phyloP scores from a whole-genome alignment of 2,329 filamentous ascomycete species.

The Pseudogymnoascus sp. region DNA sequence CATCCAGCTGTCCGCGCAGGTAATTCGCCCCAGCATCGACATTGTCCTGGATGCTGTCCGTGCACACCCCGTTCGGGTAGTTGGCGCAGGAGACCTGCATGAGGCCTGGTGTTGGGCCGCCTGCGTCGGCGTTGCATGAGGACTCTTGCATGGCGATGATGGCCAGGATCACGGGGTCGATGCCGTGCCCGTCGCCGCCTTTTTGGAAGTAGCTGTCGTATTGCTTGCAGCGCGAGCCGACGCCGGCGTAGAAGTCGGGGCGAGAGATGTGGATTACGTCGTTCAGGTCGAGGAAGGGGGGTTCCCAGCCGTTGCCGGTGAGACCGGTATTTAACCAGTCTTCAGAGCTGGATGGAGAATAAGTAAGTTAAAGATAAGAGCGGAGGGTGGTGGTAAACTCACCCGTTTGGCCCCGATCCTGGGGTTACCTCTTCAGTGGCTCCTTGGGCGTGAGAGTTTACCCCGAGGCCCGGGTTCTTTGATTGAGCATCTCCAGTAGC shows the following conservation, averaged over 20 bases:
- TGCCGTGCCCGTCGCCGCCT: slow-evolving; percentile 26
- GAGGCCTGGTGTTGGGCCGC: slow-evolving; percentile 29
- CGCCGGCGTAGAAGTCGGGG: slow-evolving; percentile 23
- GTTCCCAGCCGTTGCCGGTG: slow-evolving; percentile 27
- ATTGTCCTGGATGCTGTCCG: slow-evolving; percentile 29
- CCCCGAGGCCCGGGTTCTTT: neutral
- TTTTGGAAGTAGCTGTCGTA: slow-evolving; percentile 30
- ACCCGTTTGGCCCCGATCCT: slow-evolving; percentile 14
- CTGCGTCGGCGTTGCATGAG: slow-evolving; percentile 29
- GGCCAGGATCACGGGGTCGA: slow-evolving; percentile 30
- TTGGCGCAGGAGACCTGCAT: slow-evolving; percentile 32
- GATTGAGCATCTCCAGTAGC: slow-evolving; percentile 3
- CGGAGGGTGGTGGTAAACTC: neutral
- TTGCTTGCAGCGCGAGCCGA: slow-evolving; percentile 23
- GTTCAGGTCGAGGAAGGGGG: slow-evolving; percentile 29
- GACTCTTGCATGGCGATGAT: slow-evolving; percentile 33
- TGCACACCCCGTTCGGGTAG: slow-evolving; percentile 30
- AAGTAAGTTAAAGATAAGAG: neutral
- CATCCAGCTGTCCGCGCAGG: slow-evolving; percentile 23
- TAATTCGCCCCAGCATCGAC: slow-evolving; percentile 30
- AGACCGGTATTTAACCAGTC: slow-evolving; percentile 28
- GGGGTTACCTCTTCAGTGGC: slow-evolving; percentile 16
- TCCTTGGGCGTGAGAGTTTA: slow-evolving; percentile 12
- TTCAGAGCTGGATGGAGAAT: slow-evolving; percentile 22
- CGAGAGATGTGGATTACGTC: slow-evolving; percentile 23